These are phyloP conservation scores for Rugonectria rugulosa DNA, from an alignment of 2,329 filamentous ascomycete genomes.

Conservation along the genomic window DNA sequence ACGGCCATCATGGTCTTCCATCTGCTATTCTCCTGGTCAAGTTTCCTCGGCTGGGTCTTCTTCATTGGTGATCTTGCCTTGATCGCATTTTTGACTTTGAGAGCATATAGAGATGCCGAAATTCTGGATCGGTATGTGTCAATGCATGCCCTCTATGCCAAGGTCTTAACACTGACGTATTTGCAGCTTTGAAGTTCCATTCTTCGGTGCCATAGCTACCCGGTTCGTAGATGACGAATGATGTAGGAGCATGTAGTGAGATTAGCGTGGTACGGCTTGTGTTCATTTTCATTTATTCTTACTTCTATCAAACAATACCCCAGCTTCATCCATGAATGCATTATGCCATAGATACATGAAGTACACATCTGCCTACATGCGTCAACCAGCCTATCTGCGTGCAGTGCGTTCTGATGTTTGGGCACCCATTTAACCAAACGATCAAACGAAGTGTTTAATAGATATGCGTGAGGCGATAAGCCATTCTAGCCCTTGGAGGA, in stretches of 20 bases:
- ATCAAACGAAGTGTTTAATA: too few species aligned
- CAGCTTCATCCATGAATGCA: constrained; percentile 8
- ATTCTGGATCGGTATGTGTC: constrained; percentile 64
- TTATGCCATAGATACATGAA: constrained; percentile 5
- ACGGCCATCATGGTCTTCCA: constrained; percentile 78
- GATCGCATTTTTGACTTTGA: constrained; percentile 78
- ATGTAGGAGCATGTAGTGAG: neutral
- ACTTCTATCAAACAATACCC: constrained; percentile 17
- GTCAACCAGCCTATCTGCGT: too few species aligned
- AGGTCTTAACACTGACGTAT: neutral
- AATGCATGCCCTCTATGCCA: neutral
- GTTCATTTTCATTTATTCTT: too few species aligned
- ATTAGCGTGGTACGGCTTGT: neutral
- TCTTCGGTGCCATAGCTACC: constrained; percentile 85
- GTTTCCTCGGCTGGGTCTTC: constrained; percentile 83
- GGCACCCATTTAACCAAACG: too few species aligned
- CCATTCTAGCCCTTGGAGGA: too few species aligned
- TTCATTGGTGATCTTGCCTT: constrained; percentile 77
- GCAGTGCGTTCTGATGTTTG: too few species aligned
- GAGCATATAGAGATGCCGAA: constrained; percentile 85
- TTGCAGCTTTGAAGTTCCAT: constrained; percentile 80
- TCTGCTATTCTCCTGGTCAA: constrained; percentile 85
- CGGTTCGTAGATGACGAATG: constrained; percentile 88
- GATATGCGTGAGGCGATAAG: too few species aligned
- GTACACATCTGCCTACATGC: neutral